These are phyloP conservation scores for Euclidium syriacum DNA, from an alignment of 345 rosid species.

Conservation along the genomic window DNA sequence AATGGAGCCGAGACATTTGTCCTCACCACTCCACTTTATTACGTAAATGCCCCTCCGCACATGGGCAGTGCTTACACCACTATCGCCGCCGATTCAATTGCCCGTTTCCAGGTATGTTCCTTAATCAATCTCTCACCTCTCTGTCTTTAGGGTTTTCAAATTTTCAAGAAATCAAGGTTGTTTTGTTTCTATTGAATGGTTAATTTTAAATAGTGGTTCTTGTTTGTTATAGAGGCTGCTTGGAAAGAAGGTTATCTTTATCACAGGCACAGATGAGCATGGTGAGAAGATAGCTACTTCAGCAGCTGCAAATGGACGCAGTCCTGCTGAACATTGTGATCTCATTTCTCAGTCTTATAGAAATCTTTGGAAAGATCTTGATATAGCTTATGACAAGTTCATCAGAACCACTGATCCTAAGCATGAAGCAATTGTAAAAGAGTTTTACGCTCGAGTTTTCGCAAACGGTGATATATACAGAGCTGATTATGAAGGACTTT, in stretches of 20 bases:
- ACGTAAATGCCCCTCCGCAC: conserved; percentile 99
- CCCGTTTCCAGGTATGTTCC: conserved; percentile 78
- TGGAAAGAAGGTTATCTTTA: conserved; percentile 73
- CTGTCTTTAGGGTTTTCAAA: neutral
- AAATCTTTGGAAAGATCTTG: conserved; percentile 77
- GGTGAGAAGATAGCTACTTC: conserved; percentile 94
- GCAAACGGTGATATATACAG: conserved; percentile 84
- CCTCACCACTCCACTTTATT: conserved; percentile 92
- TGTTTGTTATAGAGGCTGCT: conserved; percentile 66
- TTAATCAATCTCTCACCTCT: neutral
- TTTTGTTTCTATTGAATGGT: neutral
- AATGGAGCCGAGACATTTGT: conserved; percentile 41
- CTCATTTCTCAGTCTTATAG: conserved; percentile 70
- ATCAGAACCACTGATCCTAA: conserved; percentile 91
- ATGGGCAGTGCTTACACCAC: conserved; percentile 99
- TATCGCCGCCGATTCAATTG: conserved; percentile 90
- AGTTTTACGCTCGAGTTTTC: conserved; percentile 73
- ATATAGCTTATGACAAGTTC: conserved; percentile 73
- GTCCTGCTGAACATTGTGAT: conserved; percentile 80
- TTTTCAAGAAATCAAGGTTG: neutral
- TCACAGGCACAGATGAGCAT: conserved; percentile 93
- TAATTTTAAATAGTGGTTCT: neutral
- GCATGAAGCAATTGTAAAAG: conserved; percentile 83
- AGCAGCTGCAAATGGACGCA: conserved; percentile 59
- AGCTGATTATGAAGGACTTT: conserved; percentile 89